phyloP scores from a whole-genome alignment of 1,139 yeast species.

The Kodamaea ohmeri region DNA sequence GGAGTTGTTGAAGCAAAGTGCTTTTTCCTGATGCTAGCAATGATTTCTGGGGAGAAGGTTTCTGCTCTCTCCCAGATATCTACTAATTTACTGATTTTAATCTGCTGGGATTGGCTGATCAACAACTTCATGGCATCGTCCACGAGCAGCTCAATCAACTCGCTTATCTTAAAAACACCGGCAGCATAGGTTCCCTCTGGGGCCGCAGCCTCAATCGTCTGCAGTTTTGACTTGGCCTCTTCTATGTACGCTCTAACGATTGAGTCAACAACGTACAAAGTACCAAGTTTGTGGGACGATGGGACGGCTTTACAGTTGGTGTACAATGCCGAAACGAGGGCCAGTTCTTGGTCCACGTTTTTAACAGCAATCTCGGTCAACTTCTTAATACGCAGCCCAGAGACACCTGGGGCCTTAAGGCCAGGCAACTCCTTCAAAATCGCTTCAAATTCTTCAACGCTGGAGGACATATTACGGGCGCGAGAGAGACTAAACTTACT shows the following conservation, averaged over 20 bases:
- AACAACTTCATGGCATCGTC: conserved; percentile 59
- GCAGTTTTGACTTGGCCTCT: conserved; percentile 58
- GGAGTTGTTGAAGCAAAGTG: conserved; percentile 58
- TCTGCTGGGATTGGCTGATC: conserved; percentile 51
- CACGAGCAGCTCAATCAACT: conserved; percentile 55
- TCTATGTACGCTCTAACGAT: conserved; percentile 84
- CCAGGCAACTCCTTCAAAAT: conserved; percentile 71
- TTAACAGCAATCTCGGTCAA: conserved; percentile 75
- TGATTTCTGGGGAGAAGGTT: conserved; percentile 61
- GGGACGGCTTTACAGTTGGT: conserved; percentile 75
- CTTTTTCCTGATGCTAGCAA: conserved; percentile 57
- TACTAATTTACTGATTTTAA: conserved; percentile 75
- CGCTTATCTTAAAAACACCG: conserved; percentile 62
- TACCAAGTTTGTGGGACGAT: conserved; percentile 82
- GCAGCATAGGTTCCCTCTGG: conserved; percentile 74
- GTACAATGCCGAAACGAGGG: conserved; percentile 56
- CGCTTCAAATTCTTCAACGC: conserved; percentile 61
- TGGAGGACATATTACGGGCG: conserved; percentile 29
- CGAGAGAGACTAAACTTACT: conserved; percentile 7
- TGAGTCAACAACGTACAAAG: conserved; percentile 88
- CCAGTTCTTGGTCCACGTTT: conserved; percentile 61
- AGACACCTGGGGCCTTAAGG: conserved; percentile 88
- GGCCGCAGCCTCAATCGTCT: conserved; percentile 45
- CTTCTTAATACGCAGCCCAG: conserved; percentile 90
- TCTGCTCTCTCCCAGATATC: conserved; percentile 91